A percentile compares a stretch with the other conserved stretches of the same genome.
Conservation (phyloP, 2,329 filamentous ascomycete species). For the Colletotrichum sansevieriae region DNA sequence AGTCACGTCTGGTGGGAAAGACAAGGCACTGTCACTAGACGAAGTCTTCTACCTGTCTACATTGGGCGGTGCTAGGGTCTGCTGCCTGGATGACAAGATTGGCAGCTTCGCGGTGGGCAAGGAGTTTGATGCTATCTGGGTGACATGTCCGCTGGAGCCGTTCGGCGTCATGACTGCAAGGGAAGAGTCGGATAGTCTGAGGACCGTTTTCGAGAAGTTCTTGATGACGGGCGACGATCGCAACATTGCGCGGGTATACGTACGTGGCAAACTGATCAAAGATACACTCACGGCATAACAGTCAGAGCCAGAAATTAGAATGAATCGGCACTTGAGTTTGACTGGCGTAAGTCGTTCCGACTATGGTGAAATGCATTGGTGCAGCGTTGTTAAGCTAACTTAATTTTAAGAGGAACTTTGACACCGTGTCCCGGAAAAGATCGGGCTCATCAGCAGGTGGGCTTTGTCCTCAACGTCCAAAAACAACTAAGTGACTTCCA, state of each 20-base stretch:
- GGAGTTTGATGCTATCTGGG: conserved; percentile 70
- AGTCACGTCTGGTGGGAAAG: conserved; percentile 53
- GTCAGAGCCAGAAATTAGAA: too few species aligned
- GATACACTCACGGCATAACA: conserved; percentile 22
- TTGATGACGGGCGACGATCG: conserved; percentile 75
- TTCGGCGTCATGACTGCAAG: conserved; percentile 64
- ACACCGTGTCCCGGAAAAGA: conserved; percentile 37
- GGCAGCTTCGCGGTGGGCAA: conserved; percentile 71
- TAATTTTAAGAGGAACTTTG: conserved; percentile 33
- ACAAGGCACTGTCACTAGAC: conserved; percentile 60
- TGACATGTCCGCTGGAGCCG: conserved; percentile 54
- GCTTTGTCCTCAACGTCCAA: conserved; percentile 45
- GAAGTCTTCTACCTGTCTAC: conserved; percentile 73
- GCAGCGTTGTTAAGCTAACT: background rate
- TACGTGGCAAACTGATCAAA: conserved; percentile 54
- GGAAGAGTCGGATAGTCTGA: conserved; percentile 61
- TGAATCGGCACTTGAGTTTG: background rate
- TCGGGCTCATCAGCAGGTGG: conserved; percentile 44
- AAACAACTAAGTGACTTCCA: conserved; percentile 43
- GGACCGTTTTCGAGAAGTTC: conserved; percentile 71
- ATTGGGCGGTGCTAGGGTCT: conserved; percentile 70
- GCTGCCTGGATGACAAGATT: conserved; percentile 64
- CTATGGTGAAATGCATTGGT: too few species aligned
- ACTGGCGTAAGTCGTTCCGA: too few species aligned
- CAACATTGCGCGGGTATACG: conserved; percentile 69